Evolutionary conservation across 2,329 filamentous ascomycete species (phyloP).

Genomic region (Apiospora rasikravindrae): DNA sequence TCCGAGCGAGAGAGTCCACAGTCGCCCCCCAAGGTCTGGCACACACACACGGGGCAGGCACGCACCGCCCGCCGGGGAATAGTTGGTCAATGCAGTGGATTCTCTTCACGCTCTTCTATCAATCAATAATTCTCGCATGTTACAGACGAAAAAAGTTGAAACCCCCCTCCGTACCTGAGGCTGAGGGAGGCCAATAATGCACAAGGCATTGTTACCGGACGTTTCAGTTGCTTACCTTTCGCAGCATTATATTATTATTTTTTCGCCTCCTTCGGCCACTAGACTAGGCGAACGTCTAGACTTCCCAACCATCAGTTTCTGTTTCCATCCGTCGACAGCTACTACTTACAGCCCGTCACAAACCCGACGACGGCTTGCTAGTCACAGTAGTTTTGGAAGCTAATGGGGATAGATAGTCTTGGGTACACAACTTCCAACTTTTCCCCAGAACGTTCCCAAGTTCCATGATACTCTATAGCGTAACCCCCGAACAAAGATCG

Average conservation of each 20-base stretch:
- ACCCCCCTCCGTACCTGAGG: conserved; percentile 10
- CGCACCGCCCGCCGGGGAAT: not conserved
- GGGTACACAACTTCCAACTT: not conserved
- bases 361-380: not conserved
- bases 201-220: conserved; percentile 12
- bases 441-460: conserved; percentile 14
- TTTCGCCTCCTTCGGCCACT: not conserved
- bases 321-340: not conserved
- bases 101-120: not conserved
- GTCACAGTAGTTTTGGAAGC: conserved; percentile 1
- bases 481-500: conserved; percentile 11
- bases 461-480: conserved; percentile 2
- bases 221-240: conserved; percentile 1
- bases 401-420: not conserved
- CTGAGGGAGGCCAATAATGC: not conserved
- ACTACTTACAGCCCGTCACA: not conserved
- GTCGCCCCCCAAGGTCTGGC: conserved; percentile 6
- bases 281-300: not conserved
- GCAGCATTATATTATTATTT: not conserved
- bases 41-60: conserved; percentile 5
- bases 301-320: not conserved
- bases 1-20: conserved; percentile 11
- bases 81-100: conserved; percentile 8
- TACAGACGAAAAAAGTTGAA: not conserved
- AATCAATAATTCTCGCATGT: not conserved